Conservation (phyloP, 805 yeast species). For the Candida silvatica region DNA sequence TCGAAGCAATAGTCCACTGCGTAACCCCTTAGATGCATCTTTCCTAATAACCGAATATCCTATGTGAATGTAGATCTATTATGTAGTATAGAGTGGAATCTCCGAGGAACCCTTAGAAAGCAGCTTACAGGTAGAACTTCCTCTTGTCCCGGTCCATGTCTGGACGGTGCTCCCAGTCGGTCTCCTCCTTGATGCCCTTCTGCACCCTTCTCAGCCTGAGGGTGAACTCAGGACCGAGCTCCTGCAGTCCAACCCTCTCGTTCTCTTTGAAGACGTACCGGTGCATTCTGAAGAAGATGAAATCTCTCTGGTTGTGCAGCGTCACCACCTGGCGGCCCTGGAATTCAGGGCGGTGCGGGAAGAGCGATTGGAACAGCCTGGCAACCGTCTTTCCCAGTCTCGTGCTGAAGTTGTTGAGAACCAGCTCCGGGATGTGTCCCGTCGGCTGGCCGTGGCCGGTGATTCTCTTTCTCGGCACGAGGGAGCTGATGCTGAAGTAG, state of each 20-base stretch:
- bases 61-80: too few relatives aligned
- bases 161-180: conserved; percentile 94
- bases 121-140: conserved; percentile 65
- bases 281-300: conserved; percentile 90
- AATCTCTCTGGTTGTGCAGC: conserved; percentile 93
- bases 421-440: conserved; percentile 83
- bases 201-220: conserved; percentile 81
- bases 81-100: too few relatives aligned
- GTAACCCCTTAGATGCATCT: too few relatives aligned
- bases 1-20: conserved; percentile 1
- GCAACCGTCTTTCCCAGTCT: conserved; percentile 92
- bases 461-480: conserved; percentile 66
- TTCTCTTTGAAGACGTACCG: conserved; percentile 85
- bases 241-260: conserved; percentile 90
- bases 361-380: conserved; percentile 79
- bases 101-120: background rate
- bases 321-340: conserved; percentile 96
- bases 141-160: conserved; percentile 96
- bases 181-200: conserved; percentile 83
- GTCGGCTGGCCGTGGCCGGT: conserved; percentile 89
- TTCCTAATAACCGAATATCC: too few relatives aligned
- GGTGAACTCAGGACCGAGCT: conserved; percentile 95
- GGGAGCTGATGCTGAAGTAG: conserved; percentile 77
- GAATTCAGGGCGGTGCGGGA: conserved; percentile 90
- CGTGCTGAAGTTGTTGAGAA: conserved; percentile 87